Evolutionary conservation across 257 asterid genomes (phyloP).

Genomic region (Fraxinus americana): DNA sequence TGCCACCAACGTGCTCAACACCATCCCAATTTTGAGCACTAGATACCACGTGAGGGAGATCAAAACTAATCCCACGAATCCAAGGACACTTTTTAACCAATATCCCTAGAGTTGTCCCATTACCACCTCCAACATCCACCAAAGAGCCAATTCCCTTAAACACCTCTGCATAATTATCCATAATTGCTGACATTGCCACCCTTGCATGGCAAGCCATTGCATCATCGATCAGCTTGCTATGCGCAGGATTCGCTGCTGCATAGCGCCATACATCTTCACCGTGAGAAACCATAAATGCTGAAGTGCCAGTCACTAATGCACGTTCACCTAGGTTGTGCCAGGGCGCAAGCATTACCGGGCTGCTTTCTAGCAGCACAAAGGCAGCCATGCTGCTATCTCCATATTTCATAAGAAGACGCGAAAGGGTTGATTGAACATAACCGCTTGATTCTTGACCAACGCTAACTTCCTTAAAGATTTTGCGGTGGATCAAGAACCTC

Average conservation of each 20-base stretch:
- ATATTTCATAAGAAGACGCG: conserved; percentile 23
- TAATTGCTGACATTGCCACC: conserved; percentile 24
- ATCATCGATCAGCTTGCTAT: conserved; percentile 37
- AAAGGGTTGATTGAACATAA: conserved; percentile 28
- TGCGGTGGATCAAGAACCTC: too few species aligned
- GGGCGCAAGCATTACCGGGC: conserved; percentile 39
- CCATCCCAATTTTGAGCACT: conserved; percentile 34
- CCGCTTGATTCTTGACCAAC: neutral
- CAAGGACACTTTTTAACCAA: conserved; percentile 38
- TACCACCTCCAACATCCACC: conserved; percentile 72
- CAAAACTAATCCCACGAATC: conserved; percentile 42
- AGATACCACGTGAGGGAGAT: conserved; percentile 52
- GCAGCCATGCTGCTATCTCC: conserved; percentile 44
- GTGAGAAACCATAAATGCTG: conserved; percentile 23
- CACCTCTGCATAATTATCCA: conserved; percentile 24
- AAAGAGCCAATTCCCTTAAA: conserved; percentile 39
- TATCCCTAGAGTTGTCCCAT: conserved; percentile 41
- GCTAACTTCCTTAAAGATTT: conserved; percentile 37
- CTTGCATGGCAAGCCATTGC: conserved; percentile 49
- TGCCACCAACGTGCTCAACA: conserved; percentile 50
- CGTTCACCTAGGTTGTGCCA: conserved; percentile 31
- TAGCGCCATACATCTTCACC: conserved; percentile 41
- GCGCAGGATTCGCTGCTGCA: conserved; percentile 7
- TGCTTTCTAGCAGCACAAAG: conserved; percentile 38
- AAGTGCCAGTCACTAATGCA: neutral